Evolutionary conservation across 768 basidiomycete species (phyloP).

Genomic region (Ramaria rubella): DNA sequence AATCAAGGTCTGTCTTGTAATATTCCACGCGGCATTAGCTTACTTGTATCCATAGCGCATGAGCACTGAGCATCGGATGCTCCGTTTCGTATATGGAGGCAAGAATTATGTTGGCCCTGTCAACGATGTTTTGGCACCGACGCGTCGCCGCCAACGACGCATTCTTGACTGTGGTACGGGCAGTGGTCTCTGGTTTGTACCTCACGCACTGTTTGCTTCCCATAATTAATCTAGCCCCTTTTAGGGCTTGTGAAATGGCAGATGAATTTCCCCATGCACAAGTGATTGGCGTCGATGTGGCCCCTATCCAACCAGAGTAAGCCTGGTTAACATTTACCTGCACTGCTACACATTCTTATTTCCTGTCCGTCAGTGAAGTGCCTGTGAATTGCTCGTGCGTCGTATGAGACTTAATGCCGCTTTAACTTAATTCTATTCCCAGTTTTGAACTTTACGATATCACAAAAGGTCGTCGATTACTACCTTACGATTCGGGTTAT

Average conservation of each 20-base stretch:
- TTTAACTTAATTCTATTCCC: slow-evolving; percentile 8
- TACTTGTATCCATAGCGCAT: slow-evolving; percentile 40
- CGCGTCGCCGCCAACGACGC: slow-evolving; percentile 37
- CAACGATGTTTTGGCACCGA: slow-evolving; percentile 41
- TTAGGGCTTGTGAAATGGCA: slow-evolving; percentile 74
- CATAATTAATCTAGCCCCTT: no score
- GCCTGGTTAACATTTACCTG: slow-evolving; percentile 16
- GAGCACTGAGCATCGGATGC: slow-evolving; percentile 54
- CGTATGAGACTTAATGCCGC: background rate
- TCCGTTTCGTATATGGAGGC: slow-evolving; percentile 60
- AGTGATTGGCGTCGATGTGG: slow-evolving; percentile 72
- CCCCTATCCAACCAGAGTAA: slow-evolving; percentile 68
- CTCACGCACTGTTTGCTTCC: no score
- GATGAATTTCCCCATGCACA: slow-evolving; percentile 52
- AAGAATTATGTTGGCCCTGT: slow-evolving; percentile 64
- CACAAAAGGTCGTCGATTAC: slow-evolving; percentile 30
- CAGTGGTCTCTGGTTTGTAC: slow-evolving; percentile 58
- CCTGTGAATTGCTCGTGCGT: slow-evolving; percentile 71
- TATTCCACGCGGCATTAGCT: slow-evolving; percentile 6
- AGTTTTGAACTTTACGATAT: slow-evolving; percentile 72
- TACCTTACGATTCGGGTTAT: slow-evolving; percentile 57
- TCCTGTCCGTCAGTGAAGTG: slow-evolving; percentile 39
- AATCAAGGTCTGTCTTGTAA: slow-evolving; percentile 45
- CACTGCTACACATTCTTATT: background rate
- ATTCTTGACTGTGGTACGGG: slow-evolving; percentile 70